A percentile compares a stretch with the other conserved stretches of the same genome.
These are phyloP conservation scores for Cryptococcus sp. DNA, from an alignment of 1,284 basidiomycete genomes.

Conservation along the genomic window DNA sequence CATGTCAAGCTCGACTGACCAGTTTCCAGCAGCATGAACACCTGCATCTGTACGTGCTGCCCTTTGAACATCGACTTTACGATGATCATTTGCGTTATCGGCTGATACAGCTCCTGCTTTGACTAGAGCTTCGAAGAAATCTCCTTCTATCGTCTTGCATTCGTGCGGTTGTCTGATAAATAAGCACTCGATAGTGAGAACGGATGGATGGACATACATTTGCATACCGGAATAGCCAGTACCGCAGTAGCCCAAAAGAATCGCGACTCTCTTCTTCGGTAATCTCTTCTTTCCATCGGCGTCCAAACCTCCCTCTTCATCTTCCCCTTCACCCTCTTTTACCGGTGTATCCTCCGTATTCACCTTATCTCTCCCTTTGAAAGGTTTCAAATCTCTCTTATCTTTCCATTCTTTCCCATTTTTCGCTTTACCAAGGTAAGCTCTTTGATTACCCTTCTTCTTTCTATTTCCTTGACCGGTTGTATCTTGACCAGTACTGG, in stretches of 20 bases:
- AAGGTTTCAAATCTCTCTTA: slow-evolving; percentile 1
- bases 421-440: background rate
- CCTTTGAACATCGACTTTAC: slow-evolving; percentile 78
- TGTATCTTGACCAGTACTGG: background rate
- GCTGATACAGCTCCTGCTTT: slow-evolving; percentile 84
- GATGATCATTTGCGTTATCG: slow-evolving; percentile 87
- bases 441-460: background rate
- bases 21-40: slow-evolving; percentile 94
- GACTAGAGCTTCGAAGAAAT: slow-evolving; percentile 81
- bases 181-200: background rate
- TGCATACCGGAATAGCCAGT: slow-evolving; percentile 84
- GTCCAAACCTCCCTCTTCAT: slow-evolving; percentile 7
- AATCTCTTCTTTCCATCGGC: slow-evolving; percentile 39
- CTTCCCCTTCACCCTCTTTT: slow-evolving; percentile 1
- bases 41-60: slow-evolving; percentile 96
- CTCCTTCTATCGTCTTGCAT: slow-evolving; percentile 82
- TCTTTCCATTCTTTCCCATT: slow-evolving; percentile 7
- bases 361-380: background rate
- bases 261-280: slow-evolving; percentile 55
- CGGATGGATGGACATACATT: slow-evolving; percentile 60
- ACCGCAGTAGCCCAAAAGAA: slow-evolving; percentile 53
- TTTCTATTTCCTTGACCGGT: background rate
- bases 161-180: slow-evolving; percentile 35
- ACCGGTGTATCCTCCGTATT: background rate
- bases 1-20: slow-evolving; percentile 16